These are phyloP conservation scores for Pulveroboletus sp. DNA, from an alignment of 768 basidiomycete species.

Conservation along the genomic window DNA sequence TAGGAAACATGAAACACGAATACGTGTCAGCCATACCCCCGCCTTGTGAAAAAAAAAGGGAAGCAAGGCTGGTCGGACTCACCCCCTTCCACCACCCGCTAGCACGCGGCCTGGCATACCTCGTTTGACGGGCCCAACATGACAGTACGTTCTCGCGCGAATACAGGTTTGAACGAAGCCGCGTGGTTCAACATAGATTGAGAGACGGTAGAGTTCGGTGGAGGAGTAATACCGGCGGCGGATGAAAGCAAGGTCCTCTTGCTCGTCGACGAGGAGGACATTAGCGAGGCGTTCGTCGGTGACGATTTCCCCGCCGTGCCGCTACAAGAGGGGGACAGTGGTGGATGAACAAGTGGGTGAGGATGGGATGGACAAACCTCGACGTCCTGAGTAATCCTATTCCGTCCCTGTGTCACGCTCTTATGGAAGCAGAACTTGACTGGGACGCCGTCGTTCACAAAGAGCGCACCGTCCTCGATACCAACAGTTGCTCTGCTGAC, in stretches of 20 bases:
- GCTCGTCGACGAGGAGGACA: constrained; percentile 29
- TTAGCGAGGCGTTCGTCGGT: constrained; percentile 13
- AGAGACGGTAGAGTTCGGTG: constrained; percentile 9
- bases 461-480: constrained; percentile 12
- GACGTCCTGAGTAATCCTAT: constrained; percentile 16
- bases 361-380: constrained; percentile 9
- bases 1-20: background rate
- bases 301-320: constrained; percentile 19
- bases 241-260: constrained; percentile 22
- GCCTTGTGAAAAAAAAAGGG: too few relatives aligned
- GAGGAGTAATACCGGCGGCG: constrained; percentile 25
- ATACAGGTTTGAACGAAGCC: constrained; percentile 26
- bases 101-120: constrained; percentile 24
- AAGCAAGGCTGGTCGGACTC: background rate
- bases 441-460: constrained; percentile 18
- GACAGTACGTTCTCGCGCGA: constrained; percentile 9
- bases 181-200: constrained; percentile 20
- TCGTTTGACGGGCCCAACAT: background rate
- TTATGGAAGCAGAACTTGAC: constrained; percentile 27
- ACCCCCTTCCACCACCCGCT: background rate
- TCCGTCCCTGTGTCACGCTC: constrained; percentile 22
- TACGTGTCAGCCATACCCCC: background rate
- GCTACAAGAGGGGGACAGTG: constrained; percentile 2
- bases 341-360: background rate
- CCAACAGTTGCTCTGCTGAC: background rate